Evolutionary conservation across 129 eudicot species (phyloP), one percentile per base, ranked within the genome.

Genomic region (Arctium minus): DNA sequence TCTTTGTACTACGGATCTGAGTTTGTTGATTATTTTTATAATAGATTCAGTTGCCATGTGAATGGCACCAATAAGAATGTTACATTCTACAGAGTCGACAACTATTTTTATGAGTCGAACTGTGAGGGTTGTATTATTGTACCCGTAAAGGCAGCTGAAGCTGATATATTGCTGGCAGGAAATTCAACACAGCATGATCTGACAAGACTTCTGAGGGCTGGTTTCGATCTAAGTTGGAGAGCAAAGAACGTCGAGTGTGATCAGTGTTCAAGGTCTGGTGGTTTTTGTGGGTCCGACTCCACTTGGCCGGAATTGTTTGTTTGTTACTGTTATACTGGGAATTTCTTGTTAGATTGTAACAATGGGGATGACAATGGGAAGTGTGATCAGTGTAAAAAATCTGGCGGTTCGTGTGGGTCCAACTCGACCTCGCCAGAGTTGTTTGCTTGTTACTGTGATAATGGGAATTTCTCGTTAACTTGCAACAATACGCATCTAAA

Each of bases 371-470:
- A 3, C 3, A 53, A 53, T 3, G 9, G 27, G 3, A 1, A 12
- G 33, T 90, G 93, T 39, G 32, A 44, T 9, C 35, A 33, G 7
- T 90, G 93, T 18, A 22, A 8, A 1, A 22, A 31, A 36, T 87
- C 93, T 3, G 88, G 91, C 39, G 93, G 93, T 50, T 62, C 81
- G 36, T 89, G 93, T 31, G 93, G 90, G 68, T 77, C 15, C 17
- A 70, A 85, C 37, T 17, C 73, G 31, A 75, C 22, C 36, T 8
- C 81, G 9, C 32, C 68, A 10, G 39, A 65, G 1, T 42, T 44
- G 38, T 89, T 89, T 75, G 87, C 83, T 77, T 87, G 95, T 60
- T 85, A 80, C 10, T 88, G 91, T 64, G 5, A 65, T 8, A 82
- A 83, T 70, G 64, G 81, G 69, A 62, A 87, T 40, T 81, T 71